Percentiles rank a stretch among this genome's conserved stretches.
phyloP scores from a whole-genome alignment of 2,329 filamentous ascomycete genomes.

The Cladophialophora immunda region DNA sequence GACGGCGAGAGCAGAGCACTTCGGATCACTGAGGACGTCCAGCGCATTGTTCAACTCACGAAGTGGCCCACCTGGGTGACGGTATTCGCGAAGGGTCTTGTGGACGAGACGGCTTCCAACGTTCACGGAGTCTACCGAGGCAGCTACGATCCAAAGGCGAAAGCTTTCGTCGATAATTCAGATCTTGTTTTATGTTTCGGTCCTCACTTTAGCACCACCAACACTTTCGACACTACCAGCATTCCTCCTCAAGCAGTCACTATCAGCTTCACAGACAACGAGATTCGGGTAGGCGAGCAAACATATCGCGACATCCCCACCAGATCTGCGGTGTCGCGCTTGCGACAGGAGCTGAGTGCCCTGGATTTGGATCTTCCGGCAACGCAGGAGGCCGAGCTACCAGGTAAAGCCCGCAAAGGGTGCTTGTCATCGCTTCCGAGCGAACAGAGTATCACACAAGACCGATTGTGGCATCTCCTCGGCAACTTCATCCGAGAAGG shows the following conservation, averaged over 20 bases:
- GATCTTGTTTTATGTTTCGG: constrained; percentile 59
- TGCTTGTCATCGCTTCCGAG: background rate
- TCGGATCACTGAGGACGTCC: constrained; percentile 51
- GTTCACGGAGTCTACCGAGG: constrained; percentile 60
- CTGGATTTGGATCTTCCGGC: background rate
- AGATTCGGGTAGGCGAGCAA: constrained; percentile 45
- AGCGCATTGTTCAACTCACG: constrained; percentile 53
- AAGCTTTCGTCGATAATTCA: constrained; percentile 50
- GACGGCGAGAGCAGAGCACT: constrained; percentile 58
- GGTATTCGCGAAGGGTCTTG: constrained; percentile 58
- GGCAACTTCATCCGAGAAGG: constrained; percentile 58
- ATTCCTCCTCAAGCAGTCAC: constrained; percentile 47
- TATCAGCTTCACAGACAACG: constrained; percentile 47
- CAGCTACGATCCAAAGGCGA: constrained; percentile 44
- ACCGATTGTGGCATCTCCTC: constrained; percentile 57
- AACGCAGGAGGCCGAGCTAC: background rate
- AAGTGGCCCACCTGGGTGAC: constrained; percentile 59
- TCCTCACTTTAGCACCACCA: constrained; percentile 57
- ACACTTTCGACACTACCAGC: constrained; percentile 51
- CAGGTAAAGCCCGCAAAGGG: background rate
- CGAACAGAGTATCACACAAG: constrained; percentile 15
- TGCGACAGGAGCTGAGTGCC: background rate
- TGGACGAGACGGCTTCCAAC: constrained; percentile 57
- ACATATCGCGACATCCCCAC: constrained; percentile 42
- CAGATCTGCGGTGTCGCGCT: background rate